Percentiles rank a stretch among this genome's conserved stretches.
Conservation (phyloP, 352 stramenopile genomes). For the Phytophthora citricola region DNA sequence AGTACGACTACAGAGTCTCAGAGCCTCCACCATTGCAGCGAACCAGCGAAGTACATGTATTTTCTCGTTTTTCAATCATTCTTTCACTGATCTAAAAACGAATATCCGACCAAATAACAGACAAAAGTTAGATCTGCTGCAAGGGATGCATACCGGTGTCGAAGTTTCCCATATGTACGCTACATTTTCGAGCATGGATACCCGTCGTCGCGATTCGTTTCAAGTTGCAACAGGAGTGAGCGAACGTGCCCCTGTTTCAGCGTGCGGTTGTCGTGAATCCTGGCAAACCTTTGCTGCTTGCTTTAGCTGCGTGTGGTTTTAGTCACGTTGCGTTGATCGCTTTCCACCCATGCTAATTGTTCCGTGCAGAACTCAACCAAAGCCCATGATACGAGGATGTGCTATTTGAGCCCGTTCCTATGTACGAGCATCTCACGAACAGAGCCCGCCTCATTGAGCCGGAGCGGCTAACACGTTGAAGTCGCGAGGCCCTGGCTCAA, state of each 20-base stretch:
- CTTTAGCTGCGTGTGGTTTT: neutral
- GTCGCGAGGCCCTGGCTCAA: conserved; percentile 13
- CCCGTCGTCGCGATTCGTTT: neutral
- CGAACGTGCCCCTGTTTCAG: too few relatives aligned
- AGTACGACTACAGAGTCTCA: too few relatives aligned
- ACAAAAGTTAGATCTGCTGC: neutral
- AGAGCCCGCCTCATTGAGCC: conserved; percentile 16
- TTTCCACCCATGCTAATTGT: neutral
- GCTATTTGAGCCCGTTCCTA: conserved; percentile 1
- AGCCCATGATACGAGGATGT: conserved; percentile 16
- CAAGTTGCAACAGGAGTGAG: neutral
- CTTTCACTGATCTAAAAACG: too few relatives aligned
- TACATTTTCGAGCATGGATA: neutral
- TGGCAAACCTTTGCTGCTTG: too few relatives aligned
- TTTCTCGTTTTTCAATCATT: too few relatives aligned
- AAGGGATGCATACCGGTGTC: neutral
- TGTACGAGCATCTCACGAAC: neutral
- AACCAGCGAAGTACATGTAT: too few relatives aligned
- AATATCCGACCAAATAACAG: too few relatives aligned
- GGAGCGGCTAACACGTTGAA: conserved; percentile 9
- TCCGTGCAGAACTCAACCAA: neutral
- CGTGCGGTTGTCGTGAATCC: too few relatives aligned
- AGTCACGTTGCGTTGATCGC: neutral
- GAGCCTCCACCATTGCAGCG: too few relatives aligned
- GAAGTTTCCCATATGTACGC: neutral